Conservation (phyloP, 2,329 filamentous ascomycete species). For the Sordariomycetes sp. region DNA sequence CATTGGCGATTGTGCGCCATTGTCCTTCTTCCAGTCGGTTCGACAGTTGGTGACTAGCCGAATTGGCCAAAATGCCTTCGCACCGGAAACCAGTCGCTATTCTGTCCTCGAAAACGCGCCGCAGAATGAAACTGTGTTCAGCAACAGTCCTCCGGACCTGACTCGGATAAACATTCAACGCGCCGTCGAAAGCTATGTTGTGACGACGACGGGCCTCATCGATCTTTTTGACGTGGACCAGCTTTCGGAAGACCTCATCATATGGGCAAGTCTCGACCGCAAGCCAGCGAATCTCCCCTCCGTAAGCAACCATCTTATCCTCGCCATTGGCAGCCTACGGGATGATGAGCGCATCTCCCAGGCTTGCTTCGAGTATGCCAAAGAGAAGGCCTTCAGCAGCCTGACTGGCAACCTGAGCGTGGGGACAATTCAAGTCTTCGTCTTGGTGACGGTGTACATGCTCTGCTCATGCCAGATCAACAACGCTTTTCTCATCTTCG, state of each 20-base stretch:
- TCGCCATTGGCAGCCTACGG: conserved; percentile 38
- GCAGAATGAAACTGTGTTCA: neutral
- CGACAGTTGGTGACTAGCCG: conserved; percentile 39
- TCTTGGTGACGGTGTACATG: conserved; percentile 43
- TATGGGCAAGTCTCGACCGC: conserved; percentile 28
- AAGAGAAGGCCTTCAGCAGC: conserved; percentile 31
- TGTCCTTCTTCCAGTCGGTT: conserved; percentile 47
- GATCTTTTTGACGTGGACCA: conserved; percentile 35
- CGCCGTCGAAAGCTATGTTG: conserved; percentile 25
- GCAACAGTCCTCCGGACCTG: conserved; percentile 16
- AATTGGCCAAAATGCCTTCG: conserved; percentile 39
- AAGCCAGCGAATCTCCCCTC: conserved; percentile 26
- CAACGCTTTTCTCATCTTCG: conserved; percentile 44
- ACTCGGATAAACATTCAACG: conserved; percentile 13
- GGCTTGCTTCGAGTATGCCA: conserved; percentile 40
- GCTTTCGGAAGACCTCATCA: conserved; percentile 27
- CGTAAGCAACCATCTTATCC: conserved; percentile 37
- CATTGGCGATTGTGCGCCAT: conserved; percentile 45
- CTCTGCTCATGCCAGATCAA: conserved; percentile 46
- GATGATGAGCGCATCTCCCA: conserved; percentile 30
- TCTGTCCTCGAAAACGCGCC: conserved; percentile 31
- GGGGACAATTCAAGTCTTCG: conserved; percentile 39
- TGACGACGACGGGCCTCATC: conserved; percentile 33
- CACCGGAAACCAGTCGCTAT: conserved; percentile 38
- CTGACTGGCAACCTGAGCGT: conserved; percentile 37